Base-by-base conservation (phyloP, 768 basidiomycete species). In the Panellus pusillus region DNA sequence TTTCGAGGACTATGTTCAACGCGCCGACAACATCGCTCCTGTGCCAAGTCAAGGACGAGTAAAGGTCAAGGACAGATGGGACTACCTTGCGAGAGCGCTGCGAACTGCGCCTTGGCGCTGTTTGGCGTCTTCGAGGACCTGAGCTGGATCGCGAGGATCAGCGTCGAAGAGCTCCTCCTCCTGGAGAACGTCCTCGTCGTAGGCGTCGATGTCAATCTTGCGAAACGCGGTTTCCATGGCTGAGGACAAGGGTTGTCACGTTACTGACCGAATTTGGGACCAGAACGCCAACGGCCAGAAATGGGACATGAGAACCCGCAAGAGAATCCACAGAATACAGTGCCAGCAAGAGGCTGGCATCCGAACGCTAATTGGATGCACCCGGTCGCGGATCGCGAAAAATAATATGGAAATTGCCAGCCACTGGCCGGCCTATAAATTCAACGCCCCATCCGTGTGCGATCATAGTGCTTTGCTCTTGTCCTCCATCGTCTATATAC, bases 121-220 rank as follows among this genome's bases (percentile, higher is more conserved):
- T 70, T 88, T 91, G 39, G 91, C 83, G 50, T 94, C 92, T 38
- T 75, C 78, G 45, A 92, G 68, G 27, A 87, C 86, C 55, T 88
- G 84, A 0, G 79, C 74, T 2, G 93, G 86, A 44, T 84, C 82
- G 47, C 93, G 78, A 7, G 91, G 87, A 66, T 98, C 94, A 2
- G 89, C 80, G 28, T 91, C 88, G 68, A 87, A 95, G 27, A 98
- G 82, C 61, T 96, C 93, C 14, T 81, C 82, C 54, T 94, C 90
- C 41, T 86, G 81, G 7, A 98, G 72, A 19, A 84, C 80, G 63
- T 98, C 96, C 69, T 98, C 96, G 67, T 98, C 96, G 73, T 85
- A 92, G 37, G 75, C 79, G 74, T 98, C 96, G 65, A 98, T 88
- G 74, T 98, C 87, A 72, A 97, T 93, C 72, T 94, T 95, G 63